Evolutionary conservation across 371 early-diverging fungal genomes (phyloP).

Genomic region (Syncephalastrum monosporum): DNA sequence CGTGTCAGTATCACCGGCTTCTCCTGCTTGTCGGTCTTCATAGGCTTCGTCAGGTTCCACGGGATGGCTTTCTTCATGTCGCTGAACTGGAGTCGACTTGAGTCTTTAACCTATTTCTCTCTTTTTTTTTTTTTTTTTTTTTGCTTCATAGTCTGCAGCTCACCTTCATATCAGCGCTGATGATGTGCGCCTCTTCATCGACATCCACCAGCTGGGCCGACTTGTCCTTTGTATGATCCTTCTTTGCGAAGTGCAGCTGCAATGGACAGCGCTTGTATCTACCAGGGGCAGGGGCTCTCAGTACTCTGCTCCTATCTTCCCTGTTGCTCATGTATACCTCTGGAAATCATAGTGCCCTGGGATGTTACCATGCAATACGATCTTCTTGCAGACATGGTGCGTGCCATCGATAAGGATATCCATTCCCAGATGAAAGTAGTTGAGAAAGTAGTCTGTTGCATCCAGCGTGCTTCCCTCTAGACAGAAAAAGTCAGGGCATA

Average conservation of each 20-base stretch:
- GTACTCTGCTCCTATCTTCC: not conserved
- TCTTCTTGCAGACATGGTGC: constrained; percentile 69
- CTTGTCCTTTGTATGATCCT: constrained; percentile 6
- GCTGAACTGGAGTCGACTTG: constrained; percentile 23
- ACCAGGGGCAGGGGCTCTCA: not conserved
- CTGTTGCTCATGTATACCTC: constrained; percentile 36
- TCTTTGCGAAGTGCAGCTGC: constrained; percentile 36
- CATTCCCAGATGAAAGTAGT: constrained; percentile 73
- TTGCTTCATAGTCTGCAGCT: not conserved
- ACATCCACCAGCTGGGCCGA: constrained; percentile 36
- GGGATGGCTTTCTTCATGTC: constrained; percentile 51
- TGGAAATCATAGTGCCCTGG: constrained; percentile 76
- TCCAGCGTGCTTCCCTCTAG: constrained; percentile 21
- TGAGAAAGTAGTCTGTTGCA: constrained; percentile 67
- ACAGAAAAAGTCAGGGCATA: not conserved
- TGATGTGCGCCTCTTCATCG: constrained; percentile 20
- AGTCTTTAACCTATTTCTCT: no score
- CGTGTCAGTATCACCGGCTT: constrained; percentile 64
- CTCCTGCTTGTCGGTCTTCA: constrained; percentile 24
- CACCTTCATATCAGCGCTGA: constrained; percentile 50
- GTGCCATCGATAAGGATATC: constrained; percentile 74
- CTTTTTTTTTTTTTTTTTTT: no score
- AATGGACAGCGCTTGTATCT: constrained; percentile 65
- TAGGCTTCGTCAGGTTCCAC: constrained; percentile 33
- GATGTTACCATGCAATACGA: constrained; percentile 73